Conservation (phyloP, 1,139 yeast species). For the Debaryomycetaceae sp. region DNA sequence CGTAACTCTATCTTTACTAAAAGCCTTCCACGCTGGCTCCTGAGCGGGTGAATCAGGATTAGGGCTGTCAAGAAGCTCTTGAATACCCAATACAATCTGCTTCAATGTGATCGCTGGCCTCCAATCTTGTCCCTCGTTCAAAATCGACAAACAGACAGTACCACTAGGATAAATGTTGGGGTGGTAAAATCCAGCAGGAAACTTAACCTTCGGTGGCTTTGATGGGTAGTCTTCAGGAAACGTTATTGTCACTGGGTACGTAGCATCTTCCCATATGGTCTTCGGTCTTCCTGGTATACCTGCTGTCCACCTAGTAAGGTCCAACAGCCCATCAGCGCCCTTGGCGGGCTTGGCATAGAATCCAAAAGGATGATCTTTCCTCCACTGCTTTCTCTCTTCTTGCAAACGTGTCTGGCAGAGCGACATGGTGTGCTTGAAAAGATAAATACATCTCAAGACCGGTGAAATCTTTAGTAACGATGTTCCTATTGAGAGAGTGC, state of each 20-base stretch:
- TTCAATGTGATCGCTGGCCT: conserved; percentile 93
- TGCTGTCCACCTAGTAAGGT: conserved; percentile 85
- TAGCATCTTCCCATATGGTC: conserved; percentile 87
- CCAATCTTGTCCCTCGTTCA: conserved; percentile 98
- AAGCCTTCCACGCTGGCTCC: conserved; percentile 92
- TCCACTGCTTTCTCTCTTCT: conserved; percentile 94
- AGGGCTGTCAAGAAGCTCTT: conserved; percentile 84
- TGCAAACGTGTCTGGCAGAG: conserved; percentile 78
- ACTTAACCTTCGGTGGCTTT: conserved; percentile 90
- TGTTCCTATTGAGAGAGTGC: background rate
- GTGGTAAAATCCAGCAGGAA: conserved; percentile 87
- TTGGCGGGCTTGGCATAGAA: conserved; percentile 89
- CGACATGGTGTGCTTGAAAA: conserved; percentile 23
- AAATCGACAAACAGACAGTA: conserved; percentile 85
- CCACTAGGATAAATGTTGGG: conserved; percentile 98
- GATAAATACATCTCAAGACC: background rate
- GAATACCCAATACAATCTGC: conserved; percentile 88
- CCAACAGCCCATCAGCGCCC: conserved; percentile 73
- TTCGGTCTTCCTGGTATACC: conserved; percentile 92
- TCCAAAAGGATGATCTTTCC: conserved; percentile 98
- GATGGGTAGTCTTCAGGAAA: conserved; percentile 95
- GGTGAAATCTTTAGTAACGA: background rate
- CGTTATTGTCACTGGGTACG: conserved; percentile 76
- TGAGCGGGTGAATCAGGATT: conserved; percentile 97
- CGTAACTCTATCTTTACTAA: conserved; percentile 57